A percentile compares a stretch with the other conserved stretches of the same genome.
Conservation (phyloP, 805 yeast species). For the Candida nemodendra region DNA sequence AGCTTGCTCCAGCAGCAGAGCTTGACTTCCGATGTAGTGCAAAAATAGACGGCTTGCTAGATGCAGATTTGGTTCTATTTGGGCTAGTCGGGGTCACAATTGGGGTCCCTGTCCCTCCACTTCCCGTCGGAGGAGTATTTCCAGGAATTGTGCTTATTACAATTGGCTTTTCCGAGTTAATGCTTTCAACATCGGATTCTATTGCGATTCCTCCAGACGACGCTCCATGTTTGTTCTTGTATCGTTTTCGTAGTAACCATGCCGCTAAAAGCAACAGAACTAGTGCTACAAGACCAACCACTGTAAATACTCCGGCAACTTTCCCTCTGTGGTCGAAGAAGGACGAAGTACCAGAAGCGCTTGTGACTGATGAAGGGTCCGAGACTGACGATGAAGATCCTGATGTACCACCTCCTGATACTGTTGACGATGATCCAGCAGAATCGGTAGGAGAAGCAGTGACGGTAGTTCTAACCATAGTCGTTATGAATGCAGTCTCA, state of each 20-base stretch:
- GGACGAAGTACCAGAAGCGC: conserved; percentile 30
- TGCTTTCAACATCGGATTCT: conserved; percentile 24
- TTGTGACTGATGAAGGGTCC: conserved; percentile 6
- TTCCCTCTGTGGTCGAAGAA: conserved; percentile 72
- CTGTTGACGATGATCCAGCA: conserved; percentile 9
- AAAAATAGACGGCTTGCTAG: conserved; percentile 3
- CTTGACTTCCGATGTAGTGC: conserved; percentile 10
- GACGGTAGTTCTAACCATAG: conserved; percentile 20
- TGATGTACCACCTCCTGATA: neutral
- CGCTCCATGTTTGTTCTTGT: conserved; percentile 4
- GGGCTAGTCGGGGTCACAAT: neutral
- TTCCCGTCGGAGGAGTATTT: conserved; percentile 1
- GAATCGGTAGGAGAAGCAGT: conserved; percentile 12
- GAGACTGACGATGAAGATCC: conserved; percentile 5
- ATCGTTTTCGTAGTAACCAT: conserved; percentile 33
- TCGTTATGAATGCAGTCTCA: conserved; percentile 23
- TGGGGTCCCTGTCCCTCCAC: neutral
- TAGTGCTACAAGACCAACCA: conserved; percentile 64
- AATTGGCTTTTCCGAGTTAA: conserved; percentile 19
- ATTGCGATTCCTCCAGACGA: conserved; percentile 8
- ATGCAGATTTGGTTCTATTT: neutral
- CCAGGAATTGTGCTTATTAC: conserved; percentile 11
- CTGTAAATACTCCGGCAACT: conserved; percentile 84
- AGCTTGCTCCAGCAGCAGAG: conserved; percentile 1
- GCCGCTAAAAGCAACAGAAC: conserved; percentile 43